Conservation (phyloP, 2,329 filamentous ascomycete species). For the Aspergillus costaricaensis region DNA sequence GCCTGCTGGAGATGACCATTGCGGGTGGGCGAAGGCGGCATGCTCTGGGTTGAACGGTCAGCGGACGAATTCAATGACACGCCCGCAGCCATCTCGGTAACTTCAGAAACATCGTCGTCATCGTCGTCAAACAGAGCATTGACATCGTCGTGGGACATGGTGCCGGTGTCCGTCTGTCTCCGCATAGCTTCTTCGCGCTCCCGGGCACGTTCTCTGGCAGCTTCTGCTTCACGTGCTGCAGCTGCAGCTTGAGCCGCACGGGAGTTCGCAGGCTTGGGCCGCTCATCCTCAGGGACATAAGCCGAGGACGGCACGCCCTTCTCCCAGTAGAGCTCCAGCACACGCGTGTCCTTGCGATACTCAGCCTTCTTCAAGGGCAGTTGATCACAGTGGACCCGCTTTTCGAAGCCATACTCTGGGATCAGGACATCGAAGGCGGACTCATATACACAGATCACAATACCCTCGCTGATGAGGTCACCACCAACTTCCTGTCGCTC, state of each 20-base stretch:
- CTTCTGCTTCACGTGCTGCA: constrained; percentile 77
- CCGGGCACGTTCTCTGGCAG: constrained; percentile 75
- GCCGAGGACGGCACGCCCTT: constrained; percentile 96
- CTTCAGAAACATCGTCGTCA: constrained; percentile 81
- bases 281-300: constrained; percentile 95
- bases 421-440: constrained; percentile 98
- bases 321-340: constrained; percentile 98
- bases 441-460: constrained; percentile 96
- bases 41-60: constrained; percentile 91
- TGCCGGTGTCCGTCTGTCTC: constrained; percentile 91
- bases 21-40: constrained; percentile 84
- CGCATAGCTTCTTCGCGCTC: constrained; percentile 89
- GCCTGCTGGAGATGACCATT: constrained; percentile 67
- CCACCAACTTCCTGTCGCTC: constrained; percentile 82
- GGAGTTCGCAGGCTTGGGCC: constrained; percentile 78
- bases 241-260: constrained; percentile 73
- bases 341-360: constrained; percentile 91
- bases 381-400: constrained; percentile 98
- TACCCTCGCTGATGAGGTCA: constrained; percentile 91
- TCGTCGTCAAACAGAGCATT: constrained; percentile 97
- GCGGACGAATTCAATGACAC: constrained; percentile 72
- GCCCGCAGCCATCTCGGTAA: constrained; percentile 88
- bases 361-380: constrained; percentile 98
- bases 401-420: constrained; percentile 97
- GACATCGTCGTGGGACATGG: constrained; percentile 87